Percentiles rank a stretch among this genome's conserved stretches.
Evolutionary conservation across 1,139 yeast species (phyloP).

Genomic region (Yueomyces sp.): DNA sequence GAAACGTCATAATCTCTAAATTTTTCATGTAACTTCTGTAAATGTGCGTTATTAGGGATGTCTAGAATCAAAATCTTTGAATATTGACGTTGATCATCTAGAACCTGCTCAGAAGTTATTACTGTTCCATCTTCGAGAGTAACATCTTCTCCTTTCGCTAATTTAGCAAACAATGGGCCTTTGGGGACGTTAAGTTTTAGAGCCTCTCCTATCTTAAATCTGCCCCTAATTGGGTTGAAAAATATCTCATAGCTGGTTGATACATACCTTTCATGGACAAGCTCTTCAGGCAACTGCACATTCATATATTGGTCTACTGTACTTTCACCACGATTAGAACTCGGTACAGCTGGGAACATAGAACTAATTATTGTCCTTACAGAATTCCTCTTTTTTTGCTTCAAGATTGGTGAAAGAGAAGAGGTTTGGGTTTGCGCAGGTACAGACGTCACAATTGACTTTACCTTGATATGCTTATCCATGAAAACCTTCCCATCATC

Average conservation of each 20-base stretch:
- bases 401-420: not conserved
- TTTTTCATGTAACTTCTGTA: constrained; percentile 1
- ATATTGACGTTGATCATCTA: constrained; percentile 47
- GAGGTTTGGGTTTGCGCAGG: not conserved
- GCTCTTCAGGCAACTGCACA: constrained; percentile 22
- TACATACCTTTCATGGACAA: constrained; percentile 5
- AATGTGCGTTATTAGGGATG: constrained; percentile 38
- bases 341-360: constrained; percentile 34
- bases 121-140: constrained; percentile 43
- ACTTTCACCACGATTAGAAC: constrained; percentile 18
- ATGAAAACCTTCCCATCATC: constrained; percentile 28
- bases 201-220: constrained; percentile 55
- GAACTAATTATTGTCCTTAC: constrained; percentile 14
- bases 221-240: constrained; percentile 60
- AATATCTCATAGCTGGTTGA: constrained; percentile 52
- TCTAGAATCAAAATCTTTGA: constrained; percentile 56
- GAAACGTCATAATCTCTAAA: constrained; percentile 19
- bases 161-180: constrained; percentile 43
- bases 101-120: constrained; percentile 55
- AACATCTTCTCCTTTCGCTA: constrained; percentile 52
- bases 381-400: not conserved
- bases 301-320: constrained; percentile 25
- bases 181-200: constrained; percentile 51
- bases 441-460: constrained; percentile 29
- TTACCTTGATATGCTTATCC: constrained; percentile 41